phyloP scores from a whole-genome alignment of 129 eudicot species.

The Saussurea involucrata region DNA sequence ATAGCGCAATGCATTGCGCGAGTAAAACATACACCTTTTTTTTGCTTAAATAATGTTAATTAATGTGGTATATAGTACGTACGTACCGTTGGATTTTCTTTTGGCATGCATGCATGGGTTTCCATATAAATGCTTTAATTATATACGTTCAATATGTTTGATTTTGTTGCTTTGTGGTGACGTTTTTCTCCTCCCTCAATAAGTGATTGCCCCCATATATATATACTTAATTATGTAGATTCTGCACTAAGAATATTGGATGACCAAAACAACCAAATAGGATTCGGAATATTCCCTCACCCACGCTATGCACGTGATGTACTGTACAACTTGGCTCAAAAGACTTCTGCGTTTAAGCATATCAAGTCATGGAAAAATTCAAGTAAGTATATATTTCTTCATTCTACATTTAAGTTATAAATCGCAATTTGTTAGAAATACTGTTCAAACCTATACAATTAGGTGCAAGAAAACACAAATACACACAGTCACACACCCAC shows the following conservation, averaged over 20 bases:
- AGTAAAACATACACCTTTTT: neutral
- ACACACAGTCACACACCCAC: too few species aligned
- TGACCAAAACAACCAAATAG: neutral
- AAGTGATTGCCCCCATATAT: neutral
- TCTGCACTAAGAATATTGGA: slow-evolving; percentile 24
- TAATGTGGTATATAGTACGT: too few species aligned
- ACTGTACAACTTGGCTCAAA: slow-evolving; percentile 32
- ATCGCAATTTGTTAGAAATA: neutral
- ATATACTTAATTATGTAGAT: slow-evolving; percentile 13
- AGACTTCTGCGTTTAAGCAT: slow-evolving; percentile 11
- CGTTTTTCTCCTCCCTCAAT: neutral
- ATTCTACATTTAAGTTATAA: neutral
- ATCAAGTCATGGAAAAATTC: neutral
- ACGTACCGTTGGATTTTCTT: too few species aligned
- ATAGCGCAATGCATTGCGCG: too few species aligned
- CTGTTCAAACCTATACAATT: neutral
- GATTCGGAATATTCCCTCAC: slow-evolving; percentile 18
- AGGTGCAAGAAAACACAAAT: neutral
- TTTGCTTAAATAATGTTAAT: neutral
- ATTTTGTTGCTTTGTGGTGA: neutral
- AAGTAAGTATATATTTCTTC: slow-evolving; percentile 11
- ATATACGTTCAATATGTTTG: neutral
- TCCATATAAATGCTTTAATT: too few species aligned
- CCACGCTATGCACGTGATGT: neutral
- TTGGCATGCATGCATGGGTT: neutral